phyloP scores from a whole-genome alignment of 2,329 filamentous ascomycete species.

The Talaromyces sp. region DNA sequence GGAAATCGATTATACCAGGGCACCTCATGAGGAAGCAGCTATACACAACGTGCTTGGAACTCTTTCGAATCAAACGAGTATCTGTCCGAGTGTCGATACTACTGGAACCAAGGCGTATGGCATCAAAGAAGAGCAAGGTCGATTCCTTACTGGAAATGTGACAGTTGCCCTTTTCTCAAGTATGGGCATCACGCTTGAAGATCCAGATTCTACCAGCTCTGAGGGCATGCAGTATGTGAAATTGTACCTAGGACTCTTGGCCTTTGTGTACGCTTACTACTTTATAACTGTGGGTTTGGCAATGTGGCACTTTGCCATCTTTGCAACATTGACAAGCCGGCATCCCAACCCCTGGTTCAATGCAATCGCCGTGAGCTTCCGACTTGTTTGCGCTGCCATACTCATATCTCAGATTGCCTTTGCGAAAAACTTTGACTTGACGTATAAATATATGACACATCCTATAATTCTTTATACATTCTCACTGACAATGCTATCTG shows the following conservation, averaged over 20 bases:
- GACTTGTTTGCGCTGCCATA: constrained; percentile 29
- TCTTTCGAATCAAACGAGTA: constrained; percentile 27
- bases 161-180: constrained; percentile 41
- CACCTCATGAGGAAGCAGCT: constrained; percentile 30
- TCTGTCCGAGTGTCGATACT: constrained; percentile 28
- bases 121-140: constrained; percentile 29
- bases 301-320: constrained; percentile 37
- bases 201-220: constrained; percentile 27
- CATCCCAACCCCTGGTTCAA: constrained; percentile 25
- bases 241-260: constrained; percentile 37
- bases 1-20: constrained; percentile 38
- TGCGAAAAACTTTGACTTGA: constrained; percentile 31
- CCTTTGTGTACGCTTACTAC: constrained; percentile 42
- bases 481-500: constrained; percentile 30
- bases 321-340: constrained; percentile 30
- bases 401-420: constrained; percentile 32
- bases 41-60: constrained; percentile 34
- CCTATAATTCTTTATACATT: constrained; percentile 39
- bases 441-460: constrained; percentile 41
- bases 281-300: constrained; percentile 36
- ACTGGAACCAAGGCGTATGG: constrained; percentile 20
- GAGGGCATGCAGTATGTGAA: constrained; percentile 32
- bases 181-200: constrained; percentile 37
- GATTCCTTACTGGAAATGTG: constrained; percentile 39
- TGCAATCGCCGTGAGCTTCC: constrained; percentile 27